These are phyloP conservation scores for Zygotorulaspora danielsina DNA, from an alignment of 805 yeast species.

Conservation along the genomic window DNA sequence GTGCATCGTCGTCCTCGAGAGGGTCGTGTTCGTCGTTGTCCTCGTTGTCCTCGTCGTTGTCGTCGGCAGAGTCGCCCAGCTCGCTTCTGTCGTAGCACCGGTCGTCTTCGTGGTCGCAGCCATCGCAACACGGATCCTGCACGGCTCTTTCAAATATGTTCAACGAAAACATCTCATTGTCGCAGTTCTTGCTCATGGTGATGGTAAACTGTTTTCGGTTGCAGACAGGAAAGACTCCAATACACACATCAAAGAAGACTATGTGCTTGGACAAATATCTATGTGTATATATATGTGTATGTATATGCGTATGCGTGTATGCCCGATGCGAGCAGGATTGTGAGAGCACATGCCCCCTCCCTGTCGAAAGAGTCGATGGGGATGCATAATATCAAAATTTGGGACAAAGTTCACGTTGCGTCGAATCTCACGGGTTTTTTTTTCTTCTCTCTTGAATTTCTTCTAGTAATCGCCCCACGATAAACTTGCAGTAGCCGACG, in stretches of 20 bases:
- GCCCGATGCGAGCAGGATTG: no score
- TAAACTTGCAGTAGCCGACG: no score
- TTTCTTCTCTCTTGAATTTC: background rate
- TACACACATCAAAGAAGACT: no score
- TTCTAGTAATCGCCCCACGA: no score
- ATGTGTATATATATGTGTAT: background rate
- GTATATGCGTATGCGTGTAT: background rate
- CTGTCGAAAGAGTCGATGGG: no score
- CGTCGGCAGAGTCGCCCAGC: no score
- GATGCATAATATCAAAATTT: no score
- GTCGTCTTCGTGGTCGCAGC: conserved; percentile 27
- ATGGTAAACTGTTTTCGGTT: no score
- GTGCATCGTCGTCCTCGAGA: conserved; percentile 7
- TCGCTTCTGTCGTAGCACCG: conserved; percentile 4
- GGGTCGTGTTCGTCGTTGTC: conserved; percentile 15
- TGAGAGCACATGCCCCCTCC: no score
- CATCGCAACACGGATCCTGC: conserved; percentile 26
- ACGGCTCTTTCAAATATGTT: conserved; percentile 29
- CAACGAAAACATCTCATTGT: background rate
- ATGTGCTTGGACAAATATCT: no score
- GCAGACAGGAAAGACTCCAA: no score
- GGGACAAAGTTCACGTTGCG: no score
- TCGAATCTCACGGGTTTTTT: background rate
- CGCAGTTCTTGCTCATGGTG: background rate
- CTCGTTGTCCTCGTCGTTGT: conserved; percentile 8